Evolutionary conservation across 2,329 filamentous ascomycete genomes (phyloP).

Genomic region (Beauveria sp.): DNA sequence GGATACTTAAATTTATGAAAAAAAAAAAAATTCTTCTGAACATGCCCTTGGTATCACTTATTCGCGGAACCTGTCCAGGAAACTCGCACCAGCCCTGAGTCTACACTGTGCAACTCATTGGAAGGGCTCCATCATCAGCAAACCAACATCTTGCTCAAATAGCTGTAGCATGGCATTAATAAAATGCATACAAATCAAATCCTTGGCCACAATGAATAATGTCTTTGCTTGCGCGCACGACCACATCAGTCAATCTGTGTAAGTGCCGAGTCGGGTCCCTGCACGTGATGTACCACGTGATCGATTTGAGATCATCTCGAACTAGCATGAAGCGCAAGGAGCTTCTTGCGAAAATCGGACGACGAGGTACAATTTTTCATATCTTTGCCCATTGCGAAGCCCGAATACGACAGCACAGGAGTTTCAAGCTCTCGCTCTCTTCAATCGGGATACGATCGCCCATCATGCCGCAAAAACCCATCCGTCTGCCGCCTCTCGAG

Average conservation of each 20-base stretch:
- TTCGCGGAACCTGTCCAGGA: too few relatives aligned
- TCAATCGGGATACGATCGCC: not conserved
- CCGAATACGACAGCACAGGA: not conserved
- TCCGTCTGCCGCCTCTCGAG: conserved; percentile 51
- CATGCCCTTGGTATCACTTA: too few relatives aligned
- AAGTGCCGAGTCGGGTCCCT: not conserved
- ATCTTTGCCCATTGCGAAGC: not conserved
- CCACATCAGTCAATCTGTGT: not conserved
- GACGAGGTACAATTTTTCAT: not conserved
- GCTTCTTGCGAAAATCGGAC: not conserved
- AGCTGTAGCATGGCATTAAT: too few relatives aligned
- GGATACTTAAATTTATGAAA: fast-evolving
- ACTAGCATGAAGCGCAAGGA: not conserved
- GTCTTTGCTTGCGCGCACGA: too few relatives aligned
- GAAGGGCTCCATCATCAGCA: too few relatives aligned
- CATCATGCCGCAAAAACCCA: conserved; percentile 44
- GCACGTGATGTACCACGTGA: conserved; percentile 3
- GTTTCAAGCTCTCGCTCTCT: too few relatives aligned
- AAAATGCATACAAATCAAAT: too few relatives aligned
- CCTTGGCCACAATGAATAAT: not conserved
- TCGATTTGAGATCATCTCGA: not conserved
- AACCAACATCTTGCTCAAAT: too few relatives aligned
- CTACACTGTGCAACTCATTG: too few relatives aligned
- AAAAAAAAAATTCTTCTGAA: too few relatives aligned
- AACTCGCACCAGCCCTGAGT: too few relatives aligned